Evolutionary conservation across 345 rosid genomes (phyloP).

Genomic region (Lumnitzera racemosa): DNA sequence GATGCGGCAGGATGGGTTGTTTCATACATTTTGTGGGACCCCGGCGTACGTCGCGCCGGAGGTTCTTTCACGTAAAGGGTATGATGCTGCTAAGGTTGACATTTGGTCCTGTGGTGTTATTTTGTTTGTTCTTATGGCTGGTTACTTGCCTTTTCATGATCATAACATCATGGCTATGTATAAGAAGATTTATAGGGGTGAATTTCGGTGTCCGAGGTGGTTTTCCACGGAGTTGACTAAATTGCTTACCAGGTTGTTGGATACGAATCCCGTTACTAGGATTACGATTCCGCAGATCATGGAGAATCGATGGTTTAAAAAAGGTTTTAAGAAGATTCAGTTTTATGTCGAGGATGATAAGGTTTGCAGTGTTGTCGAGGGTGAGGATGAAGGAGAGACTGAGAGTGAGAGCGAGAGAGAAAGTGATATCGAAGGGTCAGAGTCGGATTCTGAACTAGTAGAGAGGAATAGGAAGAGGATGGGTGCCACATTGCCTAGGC

Average conservation of each 20-base stretch:
- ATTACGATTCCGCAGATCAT: conserved; percentile 61
- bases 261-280: conserved; percentile 66
- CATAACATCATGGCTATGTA: conserved; percentile 71
- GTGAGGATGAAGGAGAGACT: conserved; percentile 27
- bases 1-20: conserved; percentile 57
- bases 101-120: conserved; percentile 93
- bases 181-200: conserved; percentile 65
- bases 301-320: conserved; percentile 76
- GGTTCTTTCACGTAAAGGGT: conserved; percentile 62
- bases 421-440: conserved; percentile 16
- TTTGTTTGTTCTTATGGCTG: conserved; percentile 70
- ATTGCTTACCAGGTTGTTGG: conserved; percentile 51
- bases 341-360: conserved; percentile 51
- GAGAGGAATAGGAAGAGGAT: conserved; percentile 15
- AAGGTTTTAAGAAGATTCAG: conserved; percentile 55
- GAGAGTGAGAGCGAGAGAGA: too few species aligned
- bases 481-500: conserved; percentile 35
- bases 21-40: conserved; percentile 86
- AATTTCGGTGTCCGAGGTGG: conserved; percentile 75
- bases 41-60: conserved; percentile 83
- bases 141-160: conserved; percentile 72
- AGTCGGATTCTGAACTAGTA: conserved; percentile 36
- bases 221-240: conserved; percentile 54
- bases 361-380: conserved; percentile 27
- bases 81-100: conserved; percentile 82